These are phyloP conservation scores for Wakefieldia striispora DNA, from an alignment of 768 basidiomycete genomes.

Conservation along the genomic window DNA sequence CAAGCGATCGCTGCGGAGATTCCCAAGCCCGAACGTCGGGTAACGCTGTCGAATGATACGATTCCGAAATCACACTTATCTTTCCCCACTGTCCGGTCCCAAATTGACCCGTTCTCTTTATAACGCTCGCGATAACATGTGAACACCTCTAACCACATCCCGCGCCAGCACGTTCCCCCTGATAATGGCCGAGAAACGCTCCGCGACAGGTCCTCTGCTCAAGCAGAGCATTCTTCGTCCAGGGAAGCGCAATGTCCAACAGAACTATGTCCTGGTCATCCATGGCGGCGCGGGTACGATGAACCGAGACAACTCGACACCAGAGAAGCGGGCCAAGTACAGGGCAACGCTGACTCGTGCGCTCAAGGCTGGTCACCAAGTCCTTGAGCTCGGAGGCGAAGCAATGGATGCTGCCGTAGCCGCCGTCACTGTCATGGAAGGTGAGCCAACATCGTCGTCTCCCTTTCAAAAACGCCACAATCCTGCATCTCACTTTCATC, in stretches of 20 bases:
- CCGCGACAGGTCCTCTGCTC: background rate
- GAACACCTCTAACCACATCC: background rate
- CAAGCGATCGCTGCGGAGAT: too few relatives aligned
- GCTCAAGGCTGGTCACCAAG: conserved; percentile 57
- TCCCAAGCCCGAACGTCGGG: too few relatives aligned
- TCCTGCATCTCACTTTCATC: background rate
- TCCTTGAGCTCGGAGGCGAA: conserved; percentile 67
- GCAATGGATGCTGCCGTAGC: conserved; percentile 82
- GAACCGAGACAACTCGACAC: conserved; percentile 53
- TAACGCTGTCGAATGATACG: too few relatives aligned
- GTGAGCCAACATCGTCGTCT: conserved; percentile 33
- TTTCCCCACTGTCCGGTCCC: background rate
- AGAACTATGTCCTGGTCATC: conserved; percentile 54
- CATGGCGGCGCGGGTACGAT: conserved; percentile 83
- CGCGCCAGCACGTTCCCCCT: background rate
- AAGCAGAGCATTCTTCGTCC: conserved; percentile 1
- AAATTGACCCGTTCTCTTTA: background rate
- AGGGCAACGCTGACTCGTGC: conserved; percentile 53
- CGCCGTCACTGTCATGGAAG: conserved; percentile 73
- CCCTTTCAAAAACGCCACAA: too few relatives aligned
- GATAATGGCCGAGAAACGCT: conserved; percentile 8
- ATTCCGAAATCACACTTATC: background rate
- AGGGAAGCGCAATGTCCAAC: conserved; percentile 2
- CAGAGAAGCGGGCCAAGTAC: conserved; percentile 58
- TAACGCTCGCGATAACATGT: conserved; percentile 1